phyloP scores from a whole-genome alignment of 805 yeast species.

The Pichia heedii region DNA sequence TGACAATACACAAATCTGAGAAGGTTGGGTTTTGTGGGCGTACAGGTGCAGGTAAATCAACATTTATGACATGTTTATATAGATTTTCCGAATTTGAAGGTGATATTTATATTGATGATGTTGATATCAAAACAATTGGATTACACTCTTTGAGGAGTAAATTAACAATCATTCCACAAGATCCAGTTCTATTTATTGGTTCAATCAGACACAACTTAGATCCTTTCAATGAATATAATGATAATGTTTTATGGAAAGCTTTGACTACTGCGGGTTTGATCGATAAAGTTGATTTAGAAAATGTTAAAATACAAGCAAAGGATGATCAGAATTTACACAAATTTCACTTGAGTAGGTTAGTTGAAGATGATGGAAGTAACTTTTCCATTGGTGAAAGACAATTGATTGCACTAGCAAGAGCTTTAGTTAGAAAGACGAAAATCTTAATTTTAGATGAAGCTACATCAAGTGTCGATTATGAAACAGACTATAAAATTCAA shows the following conservation, averaged over 20 bases:
- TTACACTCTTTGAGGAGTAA: slow-evolving; percentile 46
- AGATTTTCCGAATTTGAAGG: slow-evolving; percentile 50
- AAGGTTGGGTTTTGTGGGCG: slow-evolving; percentile 82
- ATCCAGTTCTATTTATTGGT: slow-evolving; percentile 58
- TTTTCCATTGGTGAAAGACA: slow-evolving; percentile 69
- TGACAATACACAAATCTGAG: slow-evolving; percentile 43
- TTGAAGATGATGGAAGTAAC: slow-evolving; percentile 62
- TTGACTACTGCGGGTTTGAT: slow-evolving; percentile 49
- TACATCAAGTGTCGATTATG: slow-evolving; percentile 67
- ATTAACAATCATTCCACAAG: slow-evolving; percentile 63
- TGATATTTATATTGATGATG: slow-evolving; percentile 44
- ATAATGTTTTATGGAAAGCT: slow-evolving; percentile 50
- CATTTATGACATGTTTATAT: slow-evolving; percentile 54
- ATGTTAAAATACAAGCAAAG: slow-evolving; percentile 27
- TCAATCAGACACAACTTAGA: slow-evolving; percentile 51
- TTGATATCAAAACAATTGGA: slow-evolving; percentile 45
- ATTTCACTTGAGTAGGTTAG: slow-evolving; percentile 51
- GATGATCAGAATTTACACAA: slow-evolving; percentile 34
- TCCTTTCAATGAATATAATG: slow-evolving; percentile 46
- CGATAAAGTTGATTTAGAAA: slow-evolving; percentile 28
- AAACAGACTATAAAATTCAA: slow-evolving; percentile 61
- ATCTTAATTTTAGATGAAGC: slow-evolving; percentile 68
- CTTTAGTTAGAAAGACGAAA: slow-evolving; percentile 53
- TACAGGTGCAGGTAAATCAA: slow-evolving; percentile 78
- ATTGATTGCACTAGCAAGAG: slow-evolving; percentile 59